Percentiles rank a stretch among this genome's conserved stretches.
Evolutionary conservation across 2,329 filamentous ascomycete species (phyloP).

Genomic region (Beauveria caledonica): DNA sequence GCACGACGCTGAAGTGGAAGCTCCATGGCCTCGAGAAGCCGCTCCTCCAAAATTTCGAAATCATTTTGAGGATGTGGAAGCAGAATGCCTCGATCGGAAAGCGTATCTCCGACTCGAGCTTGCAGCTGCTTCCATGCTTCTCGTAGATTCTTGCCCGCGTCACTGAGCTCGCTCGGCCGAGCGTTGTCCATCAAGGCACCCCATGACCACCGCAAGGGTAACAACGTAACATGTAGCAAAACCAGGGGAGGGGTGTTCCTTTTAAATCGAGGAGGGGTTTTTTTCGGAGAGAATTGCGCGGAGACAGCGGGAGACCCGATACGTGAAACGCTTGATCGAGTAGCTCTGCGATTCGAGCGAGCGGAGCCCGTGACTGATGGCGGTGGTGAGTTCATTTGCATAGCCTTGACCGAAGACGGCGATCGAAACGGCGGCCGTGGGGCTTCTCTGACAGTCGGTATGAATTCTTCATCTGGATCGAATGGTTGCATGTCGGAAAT

Average conservation of each 20-base stretch:
- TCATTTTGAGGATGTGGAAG: constrained; percentile 72
- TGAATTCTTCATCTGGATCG: constrained; percentile 36
- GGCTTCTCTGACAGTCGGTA: constrained; percentile 48
- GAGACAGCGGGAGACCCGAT: constrained; percentile 46
- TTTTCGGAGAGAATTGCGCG: constrained; percentile 47
- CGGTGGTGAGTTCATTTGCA: constrained; percentile 64
- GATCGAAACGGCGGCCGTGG: constrained; percentile 60
- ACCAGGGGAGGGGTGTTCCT: constrained; percentile 58
- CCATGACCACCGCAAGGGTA: constrained; percentile 63
- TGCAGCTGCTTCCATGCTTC: constrained; percentile 60
- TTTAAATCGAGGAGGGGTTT: constrained; percentile 52
- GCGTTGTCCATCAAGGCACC: constrained; percentile 44
- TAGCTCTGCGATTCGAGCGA: constrained; percentile 41
- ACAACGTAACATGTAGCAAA: constrained; percentile 66
- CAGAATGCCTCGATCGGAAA: constrained; percentile 64
- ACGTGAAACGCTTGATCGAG: constrained; percentile 43
- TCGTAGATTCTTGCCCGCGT: constrained; percentile 42
- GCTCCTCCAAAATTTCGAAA: constrained; percentile 71
- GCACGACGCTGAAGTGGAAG: constrained; percentile 56
- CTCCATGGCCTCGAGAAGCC: constrained; percentile 66
- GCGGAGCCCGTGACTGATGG: constrained; percentile 49
- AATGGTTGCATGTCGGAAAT: constrained; percentile 46
- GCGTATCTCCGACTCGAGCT: constrained; percentile 63
- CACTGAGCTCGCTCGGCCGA: constrained; percentile 32
- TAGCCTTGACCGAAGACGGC: constrained; percentile 58